Conservation (phyloP, 345 rosid species). For the Salix arbutifolia region DNA sequence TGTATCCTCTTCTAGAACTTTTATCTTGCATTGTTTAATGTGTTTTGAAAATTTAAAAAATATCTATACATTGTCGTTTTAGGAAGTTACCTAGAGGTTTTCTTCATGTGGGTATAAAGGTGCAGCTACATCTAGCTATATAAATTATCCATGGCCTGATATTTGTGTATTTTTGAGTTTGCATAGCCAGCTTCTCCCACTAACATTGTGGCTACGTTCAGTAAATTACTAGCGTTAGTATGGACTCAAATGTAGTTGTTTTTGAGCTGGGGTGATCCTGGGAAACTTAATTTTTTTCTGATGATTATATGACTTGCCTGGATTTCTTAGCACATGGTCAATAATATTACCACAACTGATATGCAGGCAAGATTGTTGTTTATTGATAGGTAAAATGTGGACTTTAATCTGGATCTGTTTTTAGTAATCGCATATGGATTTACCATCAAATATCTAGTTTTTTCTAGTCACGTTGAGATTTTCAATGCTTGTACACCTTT, state of each 20-base stretch:
- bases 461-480: background rate
- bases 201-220: background rate
- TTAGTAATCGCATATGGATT: background rate
- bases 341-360: background rate
- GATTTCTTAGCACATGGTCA: no score
- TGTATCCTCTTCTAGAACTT: slow-evolving; percentile 56
- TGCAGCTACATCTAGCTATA: background rate
- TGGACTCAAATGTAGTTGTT: no score
- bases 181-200: background rate
- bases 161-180: background rate
- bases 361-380: background rate
- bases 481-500: background rate
- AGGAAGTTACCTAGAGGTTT: background rate
- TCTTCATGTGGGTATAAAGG: background rate
- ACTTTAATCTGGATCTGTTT: background rate
- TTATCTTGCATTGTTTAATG: background rate
- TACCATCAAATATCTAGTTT: background rate
- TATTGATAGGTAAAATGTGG: background rate
- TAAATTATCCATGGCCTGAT: background rate
- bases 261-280: no score
- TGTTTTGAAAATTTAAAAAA: background rate
- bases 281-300: no score
- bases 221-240: no score
- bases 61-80: background rate
- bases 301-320: no score